Evolutionary conservation across 2,329 filamentous ascomycete genomes (phyloP).

Genomic region (Saccharata proteae): DNA sequence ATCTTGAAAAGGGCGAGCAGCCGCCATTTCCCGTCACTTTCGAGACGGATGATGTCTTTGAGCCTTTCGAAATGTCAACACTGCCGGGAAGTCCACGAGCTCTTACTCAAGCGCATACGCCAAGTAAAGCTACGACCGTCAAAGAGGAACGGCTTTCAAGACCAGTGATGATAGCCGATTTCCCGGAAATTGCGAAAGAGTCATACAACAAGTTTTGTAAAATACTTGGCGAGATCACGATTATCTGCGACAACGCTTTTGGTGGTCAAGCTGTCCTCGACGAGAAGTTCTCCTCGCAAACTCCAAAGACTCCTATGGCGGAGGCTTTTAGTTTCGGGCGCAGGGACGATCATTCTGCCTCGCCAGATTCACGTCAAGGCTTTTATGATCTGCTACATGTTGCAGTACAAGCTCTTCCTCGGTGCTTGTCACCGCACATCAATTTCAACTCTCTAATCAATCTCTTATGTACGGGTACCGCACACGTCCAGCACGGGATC

Average conservation of each 20-base stretch:
- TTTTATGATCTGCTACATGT: slow-evolving; percentile 95
- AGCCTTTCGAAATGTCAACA: slow-evolving; percentile 23
- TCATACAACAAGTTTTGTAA: slow-evolving; percentile 89
- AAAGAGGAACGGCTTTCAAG: slow-evolving; percentile 55
- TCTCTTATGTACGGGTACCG: slow-evolving; percentile 87
- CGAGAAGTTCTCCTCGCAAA: slow-evolving; percentile 80
- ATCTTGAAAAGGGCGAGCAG: slow-evolving; percentile 73
- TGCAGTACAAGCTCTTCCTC: slow-evolving; percentile 84
- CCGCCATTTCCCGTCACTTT: slow-evolving; percentile 73
- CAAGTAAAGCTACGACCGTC: slow-evolving; percentile 25
- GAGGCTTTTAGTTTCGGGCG: slow-evolving; percentile 87
- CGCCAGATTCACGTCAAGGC: slow-evolving; percentile 74
- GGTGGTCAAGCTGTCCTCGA: slow-evolving; percentile 90
- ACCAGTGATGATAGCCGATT: slow-evolving; percentile 46
- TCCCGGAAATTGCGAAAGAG: slow-evolving; percentile 68
- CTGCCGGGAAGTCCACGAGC: slow-evolving; percentile 23
- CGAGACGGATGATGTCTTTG: slow-evolving; percentile 31
- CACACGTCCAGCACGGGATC: slow-evolving; percentile 86
- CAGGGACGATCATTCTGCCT: slow-evolving; percentile 63
- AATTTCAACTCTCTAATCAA: slow-evolving; percentile 92
- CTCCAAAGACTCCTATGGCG: slow-evolving; percentile 86
- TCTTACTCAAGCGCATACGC: too few species aligned
- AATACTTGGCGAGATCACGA: slow-evolving; percentile 87
- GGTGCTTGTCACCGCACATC: slow-evolving; percentile 84
- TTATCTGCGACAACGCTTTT: slow-evolving; percentile 94